Conservation (phyloP, 768 basidiomycete genomes). For the Terana coerulea region DNA sequence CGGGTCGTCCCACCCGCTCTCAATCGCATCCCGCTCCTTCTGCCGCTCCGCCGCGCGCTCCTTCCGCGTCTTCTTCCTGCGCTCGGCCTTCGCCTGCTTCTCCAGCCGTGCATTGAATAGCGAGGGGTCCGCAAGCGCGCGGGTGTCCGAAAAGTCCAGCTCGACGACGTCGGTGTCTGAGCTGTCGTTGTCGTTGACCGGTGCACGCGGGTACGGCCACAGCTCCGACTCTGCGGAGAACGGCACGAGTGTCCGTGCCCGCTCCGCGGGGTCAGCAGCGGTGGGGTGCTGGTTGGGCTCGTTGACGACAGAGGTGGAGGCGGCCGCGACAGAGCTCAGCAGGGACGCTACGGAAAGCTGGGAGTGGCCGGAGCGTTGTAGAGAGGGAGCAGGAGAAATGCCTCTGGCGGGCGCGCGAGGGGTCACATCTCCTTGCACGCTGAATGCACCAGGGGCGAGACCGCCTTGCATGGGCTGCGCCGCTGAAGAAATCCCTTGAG, state of each 20-base stretch:
- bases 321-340: background rate
- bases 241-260: conserved; percentile 41
- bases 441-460: conserved; percentile 4
- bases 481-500: background rate
- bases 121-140: conserved; percentile 64
- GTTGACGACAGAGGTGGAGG: background rate
- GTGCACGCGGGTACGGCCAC: conserved; percentile 63
- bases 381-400: conserved; percentile 19
- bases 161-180: conserved; percentile 59
- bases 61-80: conserved; percentile 24
- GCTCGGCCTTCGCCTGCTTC: conserved; percentile 28
- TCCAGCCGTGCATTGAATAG: conserved; percentile 37
- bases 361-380: background rate
- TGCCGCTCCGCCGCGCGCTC: conserved; percentile 32
- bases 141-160: conserved; percentile 71
- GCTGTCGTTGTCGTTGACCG: conserved; percentile 35
- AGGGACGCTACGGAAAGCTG: conserved; percentile 3
- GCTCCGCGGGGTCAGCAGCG: background rate
- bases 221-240: conserved; percentile 64
- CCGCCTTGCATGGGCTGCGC: background rate
- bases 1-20: conserved; percentile 61
- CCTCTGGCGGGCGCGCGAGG: conserved; percentile 47
- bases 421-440: conserved; percentile 49
- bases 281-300: conserved; percentile 2
- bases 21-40: conserved; percentile 43